phyloP scores from a whole-genome alignment of 345 rosid species.

The Ceriops tagal region DNA sequence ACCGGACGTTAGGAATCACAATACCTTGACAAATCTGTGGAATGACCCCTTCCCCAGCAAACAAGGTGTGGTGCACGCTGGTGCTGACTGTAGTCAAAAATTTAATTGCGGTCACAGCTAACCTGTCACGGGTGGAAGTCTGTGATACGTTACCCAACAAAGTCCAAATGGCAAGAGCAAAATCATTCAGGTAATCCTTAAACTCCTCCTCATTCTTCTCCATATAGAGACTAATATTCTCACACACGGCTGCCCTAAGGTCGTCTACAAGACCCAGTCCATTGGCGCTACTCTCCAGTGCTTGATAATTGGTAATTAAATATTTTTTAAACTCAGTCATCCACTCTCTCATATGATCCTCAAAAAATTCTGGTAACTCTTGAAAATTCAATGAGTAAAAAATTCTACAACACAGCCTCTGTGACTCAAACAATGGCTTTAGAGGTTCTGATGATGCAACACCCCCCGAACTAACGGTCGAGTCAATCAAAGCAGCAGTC shows the following conservation, averaged over 20 bases:
- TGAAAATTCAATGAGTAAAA: conserved; percentile 83
- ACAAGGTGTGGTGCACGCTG: conserved; percentile 86
- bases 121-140: conserved; percentile 64
- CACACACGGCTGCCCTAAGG: conserved; percentile 84
- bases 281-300: conserved; percentile 47
- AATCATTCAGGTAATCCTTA: conserved; percentile 57
- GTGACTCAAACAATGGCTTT: conserved; percentile 71
- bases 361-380: conserved; percentile 91
- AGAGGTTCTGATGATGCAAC: conserved; percentile 43
- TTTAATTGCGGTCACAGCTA: conserved; percentile 87
- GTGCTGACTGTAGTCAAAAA: conserved; percentile 93
- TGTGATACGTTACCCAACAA: conserved; percentile 72
- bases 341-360: conserved; percentile 95
- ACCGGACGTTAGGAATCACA: conserved; percentile 88
- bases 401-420: conserved; percentile 79
- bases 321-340: conserved; percentile 84
- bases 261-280: conserved; percentile 63
- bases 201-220: conserved; percentile 97
- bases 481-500: conserved; percentile 63
- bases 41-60: conserved; percentile 70
- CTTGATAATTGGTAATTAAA: conserved; percentile 54
- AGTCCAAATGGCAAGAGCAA: conserved; percentile 85
- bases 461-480: conserved; percentile 41
- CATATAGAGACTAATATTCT: conserved; percentile 89
- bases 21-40: conserved; percentile 81